phyloP scores from a whole-genome alignment of 257 asterid species.

The Ocimum tenuiflorum region DNA sequence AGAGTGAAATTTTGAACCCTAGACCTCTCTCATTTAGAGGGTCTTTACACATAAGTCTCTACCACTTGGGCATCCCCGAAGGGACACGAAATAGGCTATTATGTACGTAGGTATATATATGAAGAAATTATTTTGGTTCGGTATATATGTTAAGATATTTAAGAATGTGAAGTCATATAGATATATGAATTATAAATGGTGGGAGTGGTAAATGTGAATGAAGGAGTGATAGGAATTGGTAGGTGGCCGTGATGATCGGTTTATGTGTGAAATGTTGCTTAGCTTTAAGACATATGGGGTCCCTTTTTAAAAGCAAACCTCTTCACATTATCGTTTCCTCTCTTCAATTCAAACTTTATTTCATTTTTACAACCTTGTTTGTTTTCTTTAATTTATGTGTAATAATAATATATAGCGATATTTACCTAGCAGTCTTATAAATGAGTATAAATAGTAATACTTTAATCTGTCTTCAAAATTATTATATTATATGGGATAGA shows the following conservation, averaged over 20 bases:
- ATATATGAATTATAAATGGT: no score
- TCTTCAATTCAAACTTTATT: conserved; percentile 15
- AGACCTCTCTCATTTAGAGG: no score
- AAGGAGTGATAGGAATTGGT: conserved; percentile 15
- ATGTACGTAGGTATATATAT: not conserved
- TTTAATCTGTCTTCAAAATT: no score
- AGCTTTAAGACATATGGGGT: conserved; percentile 30
- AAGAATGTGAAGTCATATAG: not conserved
- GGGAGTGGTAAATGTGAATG: not conserved
- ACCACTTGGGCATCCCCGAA: no score
- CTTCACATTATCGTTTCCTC: conserved; percentile 29
- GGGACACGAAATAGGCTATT: no score
- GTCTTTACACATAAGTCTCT: no score
- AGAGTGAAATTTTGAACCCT: no score
- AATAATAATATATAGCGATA: no score
- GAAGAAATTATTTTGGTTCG: no score
- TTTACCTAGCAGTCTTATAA: no score
- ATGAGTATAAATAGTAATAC: no score
- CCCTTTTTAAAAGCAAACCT: conserved; percentile 22
- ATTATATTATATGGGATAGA: no score
- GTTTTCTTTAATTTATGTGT: not conserved
- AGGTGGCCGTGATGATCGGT: conserved; percentile 44
- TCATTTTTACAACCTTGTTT: not conserved
- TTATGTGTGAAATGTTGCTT: conserved; percentile 29
- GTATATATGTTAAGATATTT: not conserved